Conservation (phyloP, 495 filamentous ascomycete genomes). For the Daldinia loculata region DNA sequence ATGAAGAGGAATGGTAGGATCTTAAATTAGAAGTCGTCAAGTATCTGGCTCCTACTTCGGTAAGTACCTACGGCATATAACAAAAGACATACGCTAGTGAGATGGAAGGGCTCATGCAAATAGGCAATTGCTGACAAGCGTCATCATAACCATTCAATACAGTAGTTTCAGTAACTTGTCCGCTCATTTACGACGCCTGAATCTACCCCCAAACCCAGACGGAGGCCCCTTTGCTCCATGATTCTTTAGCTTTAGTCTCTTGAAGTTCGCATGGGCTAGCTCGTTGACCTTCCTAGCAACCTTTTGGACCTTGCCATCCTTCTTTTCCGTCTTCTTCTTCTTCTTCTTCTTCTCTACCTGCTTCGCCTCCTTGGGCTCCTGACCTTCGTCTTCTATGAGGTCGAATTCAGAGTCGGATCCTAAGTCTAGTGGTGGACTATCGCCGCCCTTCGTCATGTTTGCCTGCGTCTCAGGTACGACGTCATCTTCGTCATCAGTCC, state of each 20-base stretch:
- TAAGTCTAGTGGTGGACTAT: constrained; percentile 27
- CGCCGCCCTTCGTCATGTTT: constrained; percentile 35
- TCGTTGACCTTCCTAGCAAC: constrained; percentile 73
- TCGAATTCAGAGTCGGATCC: constrained; percentile 41
- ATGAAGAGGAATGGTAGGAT: too few relatives aligned
- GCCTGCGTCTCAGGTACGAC: constrained; percentile 58
- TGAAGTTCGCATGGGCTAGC: constrained; percentile 82
- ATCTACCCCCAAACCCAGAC: constrained; percentile 54
- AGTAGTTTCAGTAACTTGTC: neutral
- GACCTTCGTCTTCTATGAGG: constrained; percentile 40
- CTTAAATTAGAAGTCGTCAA: too few relatives aligned
- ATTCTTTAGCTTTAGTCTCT: constrained; percentile 79
- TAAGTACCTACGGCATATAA: neutral
- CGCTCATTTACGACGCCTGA: constrained; percentile 50
- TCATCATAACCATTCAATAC: neutral
- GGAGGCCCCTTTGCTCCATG: constrained; percentile 59
- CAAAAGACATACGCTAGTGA: neutral
- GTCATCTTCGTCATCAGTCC: constrained; percentile 35
- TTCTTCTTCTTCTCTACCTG: constrained; percentile 41
- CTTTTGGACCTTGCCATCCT: constrained; percentile 65
- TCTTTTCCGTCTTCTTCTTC: constrained; percentile 47
- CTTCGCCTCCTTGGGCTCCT: constrained; percentile 51
- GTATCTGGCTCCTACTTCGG: too few relatives aligned
- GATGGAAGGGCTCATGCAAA: neutral
- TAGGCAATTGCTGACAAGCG: neutral